Evolutionary conservation across 2,329 filamentous ascomycete species (phyloP), one percentile per base, ranked within the genome.

Genomic region (Ustulina deusta): DNA sequence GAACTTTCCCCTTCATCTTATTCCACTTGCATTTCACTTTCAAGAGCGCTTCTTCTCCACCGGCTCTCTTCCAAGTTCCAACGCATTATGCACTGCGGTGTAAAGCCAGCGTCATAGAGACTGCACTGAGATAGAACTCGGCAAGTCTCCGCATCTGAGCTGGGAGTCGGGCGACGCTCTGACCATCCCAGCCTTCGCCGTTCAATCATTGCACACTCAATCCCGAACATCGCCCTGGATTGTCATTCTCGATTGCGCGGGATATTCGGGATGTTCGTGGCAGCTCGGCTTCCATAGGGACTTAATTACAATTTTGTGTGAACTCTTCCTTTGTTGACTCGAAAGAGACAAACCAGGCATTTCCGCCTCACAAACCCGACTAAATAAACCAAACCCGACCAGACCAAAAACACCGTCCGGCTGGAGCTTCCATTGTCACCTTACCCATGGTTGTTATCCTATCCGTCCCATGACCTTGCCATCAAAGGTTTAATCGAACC

Each of bases 1-100:
- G 49, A 68, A 38, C 36, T 32, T 40, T 55, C 61, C 44, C 69
- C 59, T 67, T 65, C 64, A 56, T 61, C 61, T 32, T 40, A 59
- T 71, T 69, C 61, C 61, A 66, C 65, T 66, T 57, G 63, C 63
- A 68, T 67, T 67, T 69, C 52, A 71, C 69, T 66, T 65, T 64
- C 57, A 44, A 69, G 56, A 25, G 60, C 61, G 60, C 60, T 66
- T 61, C 62, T 67, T 65, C 67, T 62, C 69, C 69, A 66, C 69
- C 60, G 29, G 59, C 60, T 61, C 29, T 63, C 59, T 63, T 20
- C 40, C 54, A 29, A 49, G 56, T 63, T 20, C 40, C 54, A 29
- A 49, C 56, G 57, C 61, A 61, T 56, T 11, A 71, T 63, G 55
- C 44, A 51, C 63, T 56, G 52, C 66, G 29, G 58, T 65, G 60